phyloP scores from a whole-genome alignment of 495 filamentous ascomycete species.

The Hyaloscypha hepaticicola region DNA sequence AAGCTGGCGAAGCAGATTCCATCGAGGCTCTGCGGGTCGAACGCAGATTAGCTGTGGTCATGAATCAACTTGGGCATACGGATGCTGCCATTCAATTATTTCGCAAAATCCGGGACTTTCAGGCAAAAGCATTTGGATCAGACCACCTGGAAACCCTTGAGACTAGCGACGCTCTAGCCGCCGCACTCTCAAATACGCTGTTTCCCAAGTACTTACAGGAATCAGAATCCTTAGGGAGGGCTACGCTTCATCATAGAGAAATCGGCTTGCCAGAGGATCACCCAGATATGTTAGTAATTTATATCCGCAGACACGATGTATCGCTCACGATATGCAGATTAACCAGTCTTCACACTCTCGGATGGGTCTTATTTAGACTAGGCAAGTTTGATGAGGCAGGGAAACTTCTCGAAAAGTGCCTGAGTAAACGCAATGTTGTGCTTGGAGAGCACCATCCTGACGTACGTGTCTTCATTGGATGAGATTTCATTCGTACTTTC shows the following conservation, averaged over 20 bases:
- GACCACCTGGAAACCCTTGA: background rate
- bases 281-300: background rate
- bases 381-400: background rate
- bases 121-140: background rate
- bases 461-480: background rate
- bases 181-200: background rate
- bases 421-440: background rate
- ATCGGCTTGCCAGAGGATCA: background rate
- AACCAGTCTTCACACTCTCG: background rate
- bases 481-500: background rate
- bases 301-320: background rate
- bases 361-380: background rate
- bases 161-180: background rate
- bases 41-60: background rate
- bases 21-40: background rate
- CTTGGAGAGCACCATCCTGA: background rate
- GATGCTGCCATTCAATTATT: background rate
- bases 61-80: background rate
- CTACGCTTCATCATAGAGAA: background rate
- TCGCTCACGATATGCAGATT: background rate
- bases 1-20: background rate
- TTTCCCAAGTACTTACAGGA: background rate
- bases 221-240: background rate
- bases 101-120: background rate
- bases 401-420: background rate